phyloP scores from a whole-genome alignment of 345 rosid genomes.

The Linum lewisii region DNA sequence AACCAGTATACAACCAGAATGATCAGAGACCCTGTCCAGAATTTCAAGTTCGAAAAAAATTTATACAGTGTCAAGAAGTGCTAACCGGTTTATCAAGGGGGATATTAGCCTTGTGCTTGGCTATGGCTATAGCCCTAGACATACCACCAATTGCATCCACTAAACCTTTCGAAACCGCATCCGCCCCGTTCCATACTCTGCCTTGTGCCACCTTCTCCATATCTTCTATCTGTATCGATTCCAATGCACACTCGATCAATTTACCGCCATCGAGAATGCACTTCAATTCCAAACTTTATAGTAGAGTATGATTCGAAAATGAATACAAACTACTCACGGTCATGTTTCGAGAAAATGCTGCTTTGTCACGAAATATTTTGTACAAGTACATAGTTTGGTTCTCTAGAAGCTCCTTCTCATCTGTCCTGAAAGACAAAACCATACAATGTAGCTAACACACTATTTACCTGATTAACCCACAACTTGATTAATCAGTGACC shows the following conservation, averaged over 20 bases:
- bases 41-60: no score
- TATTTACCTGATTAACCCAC: no score
- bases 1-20: no score
- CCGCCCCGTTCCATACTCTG: slow-evolving; percentile 93
- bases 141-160: slow-evolving; percentile 85
- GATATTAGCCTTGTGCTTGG: slow-evolving; percentile 68
- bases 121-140: slow-evolving; percentile 81
- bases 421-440: background rate
- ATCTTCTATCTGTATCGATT: slow-evolving; percentile 44
- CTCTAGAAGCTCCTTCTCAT: background rate
- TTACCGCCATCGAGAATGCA: no score
- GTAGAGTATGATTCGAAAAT: no score
- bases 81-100: slow-evolving; percentile 52
- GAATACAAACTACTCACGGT: background rate
- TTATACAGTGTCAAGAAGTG: no score
- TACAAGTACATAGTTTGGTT: background rate
- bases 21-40: no score
- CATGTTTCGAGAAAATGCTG: background rate
- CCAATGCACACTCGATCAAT: background rate
- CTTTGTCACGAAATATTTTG: background rate
- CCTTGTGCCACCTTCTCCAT: slow-evolving; percentile 99
- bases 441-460: background rate
- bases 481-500: no score
- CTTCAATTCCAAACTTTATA: no score
- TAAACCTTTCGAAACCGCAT: slow-evolving; percentile 70